Percentiles rank a stretch among this genome's conserved stretches.
Conservation (phyloP, 352 stramenopile genomes). For the Globisporangium carolinianum region DNA sequence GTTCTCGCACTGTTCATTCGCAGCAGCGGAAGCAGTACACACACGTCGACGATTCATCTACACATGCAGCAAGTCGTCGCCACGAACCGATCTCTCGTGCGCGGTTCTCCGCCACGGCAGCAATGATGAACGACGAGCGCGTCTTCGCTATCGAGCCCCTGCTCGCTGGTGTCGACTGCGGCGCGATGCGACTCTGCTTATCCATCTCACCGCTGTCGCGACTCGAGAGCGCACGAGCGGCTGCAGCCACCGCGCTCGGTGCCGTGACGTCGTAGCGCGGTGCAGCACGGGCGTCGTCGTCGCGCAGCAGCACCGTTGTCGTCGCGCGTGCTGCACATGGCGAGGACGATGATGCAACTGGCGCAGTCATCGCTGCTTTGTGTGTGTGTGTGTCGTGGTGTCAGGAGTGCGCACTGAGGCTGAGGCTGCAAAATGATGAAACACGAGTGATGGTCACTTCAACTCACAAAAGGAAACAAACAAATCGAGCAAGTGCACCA, state of each 20-base stretch:
- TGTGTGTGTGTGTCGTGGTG: background rate
- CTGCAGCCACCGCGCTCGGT: background rate
- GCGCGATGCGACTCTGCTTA: background rate
- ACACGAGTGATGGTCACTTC: no score
- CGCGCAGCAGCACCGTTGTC: conserved; percentile 3
- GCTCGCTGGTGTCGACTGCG: background rate
- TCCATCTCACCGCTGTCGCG: background rate
- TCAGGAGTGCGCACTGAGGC: no score
- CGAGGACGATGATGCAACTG: background rate
- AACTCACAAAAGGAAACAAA: no score
- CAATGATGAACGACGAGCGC: conserved; percentile 12
- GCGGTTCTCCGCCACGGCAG: conserved; percentile 12
- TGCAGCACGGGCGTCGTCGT: background rate
- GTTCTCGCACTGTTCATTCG: no score
- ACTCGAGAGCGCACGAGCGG: background rate
- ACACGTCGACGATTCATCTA: background rate
- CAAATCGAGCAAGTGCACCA: no score
- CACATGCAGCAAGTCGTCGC: background rate
- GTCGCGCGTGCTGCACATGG: background rate
- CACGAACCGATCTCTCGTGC: conserved; percentile 11
- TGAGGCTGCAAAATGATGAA: no score
- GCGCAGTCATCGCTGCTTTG: background rate
- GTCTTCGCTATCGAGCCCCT: conserved; percentile 5
- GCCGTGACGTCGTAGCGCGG: conserved; percentile 12
- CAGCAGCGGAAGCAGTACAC: background rate